phyloP scores from a whole-genome alignment of 2,329 filamentous ascomycete genomes.

The Leptodontidium sp. region DNA sequence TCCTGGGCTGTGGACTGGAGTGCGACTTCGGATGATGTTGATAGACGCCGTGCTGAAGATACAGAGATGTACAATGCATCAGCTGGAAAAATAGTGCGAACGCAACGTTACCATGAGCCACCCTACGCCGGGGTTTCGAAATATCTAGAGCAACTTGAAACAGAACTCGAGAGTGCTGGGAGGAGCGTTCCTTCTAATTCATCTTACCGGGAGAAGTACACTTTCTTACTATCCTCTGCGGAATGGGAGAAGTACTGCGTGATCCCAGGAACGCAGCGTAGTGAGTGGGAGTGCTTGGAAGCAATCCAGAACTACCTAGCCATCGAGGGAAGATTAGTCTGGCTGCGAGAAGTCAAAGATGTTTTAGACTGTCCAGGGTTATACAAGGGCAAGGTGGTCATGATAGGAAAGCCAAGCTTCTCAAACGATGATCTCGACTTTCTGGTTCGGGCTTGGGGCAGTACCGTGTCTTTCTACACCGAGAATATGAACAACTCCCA shows the following conservation, averaged over 20 bases:
- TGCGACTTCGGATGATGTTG: conserved; percentile 9
- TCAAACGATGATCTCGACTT: background rate
- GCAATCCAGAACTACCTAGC: background rate
- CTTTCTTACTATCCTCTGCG: background rate
- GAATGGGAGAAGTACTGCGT: background rate
- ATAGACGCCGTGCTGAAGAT: conserved; percentile 22
- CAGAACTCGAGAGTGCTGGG: background rate
- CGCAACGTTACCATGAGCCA: background rate
- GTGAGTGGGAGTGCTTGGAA: background rate
- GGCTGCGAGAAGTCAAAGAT: background rate
- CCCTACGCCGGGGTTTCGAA: background rate
- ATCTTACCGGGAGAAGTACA: background rate
- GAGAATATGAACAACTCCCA: background rate
- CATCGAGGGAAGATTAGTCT: background rate
- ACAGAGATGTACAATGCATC: conserved; percentile 20
- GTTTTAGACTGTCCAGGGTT: background rate
- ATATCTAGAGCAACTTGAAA: background rate
- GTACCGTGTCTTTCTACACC: background rate
- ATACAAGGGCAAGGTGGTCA: background rate
- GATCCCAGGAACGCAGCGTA: background rate
- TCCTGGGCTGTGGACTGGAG: conserved; percentile 33
- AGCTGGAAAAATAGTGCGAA: background rate
- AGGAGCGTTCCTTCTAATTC: background rate
- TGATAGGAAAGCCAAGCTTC: background rate
- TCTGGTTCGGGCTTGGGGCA: conserved; percentile 1